Percentiles rank a stretch among this genome's conserved stretches.
phyloP scores from a whole-genome alignment of 352 stramenopile species.

The Thalassiosira hispida region DNA sequence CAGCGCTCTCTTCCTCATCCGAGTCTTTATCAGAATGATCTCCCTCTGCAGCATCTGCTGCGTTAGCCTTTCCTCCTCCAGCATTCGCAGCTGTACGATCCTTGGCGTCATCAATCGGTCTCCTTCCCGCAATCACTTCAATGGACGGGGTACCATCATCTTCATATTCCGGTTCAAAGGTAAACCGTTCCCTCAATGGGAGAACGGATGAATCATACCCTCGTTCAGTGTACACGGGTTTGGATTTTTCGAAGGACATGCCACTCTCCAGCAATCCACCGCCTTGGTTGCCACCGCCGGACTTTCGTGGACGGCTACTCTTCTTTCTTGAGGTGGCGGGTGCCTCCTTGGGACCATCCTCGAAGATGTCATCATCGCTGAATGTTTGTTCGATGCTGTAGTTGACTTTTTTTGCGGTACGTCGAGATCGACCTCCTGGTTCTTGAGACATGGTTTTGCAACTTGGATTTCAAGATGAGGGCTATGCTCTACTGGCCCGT shows the following conservation, averaged over 20 bases:
- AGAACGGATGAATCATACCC: conserved; percentile 77
- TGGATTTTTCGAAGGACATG: conserved; percentile 45
- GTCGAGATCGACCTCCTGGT: conserved; percentile 48
- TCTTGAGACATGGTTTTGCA: conserved; percentile 45
- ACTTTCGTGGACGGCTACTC: conserved; percentile 48
- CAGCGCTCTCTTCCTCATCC: conserved; percentile 39
- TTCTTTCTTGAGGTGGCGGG: conserved; percentile 31
- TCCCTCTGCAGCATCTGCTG: conserved; percentile 2
- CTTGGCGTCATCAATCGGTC: conserved; percentile 75
- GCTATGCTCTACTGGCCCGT: not conserved
- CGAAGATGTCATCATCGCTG: conserved; percentile 78
- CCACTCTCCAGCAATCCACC: conserved; percentile 8
- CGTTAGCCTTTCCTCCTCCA: not conserved
- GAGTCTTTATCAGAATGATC: conserved; percentile 26
- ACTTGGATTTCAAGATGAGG: not conserved
- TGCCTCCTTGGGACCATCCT: conserved; percentile 60
- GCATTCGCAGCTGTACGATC: conserved; percentile 24
- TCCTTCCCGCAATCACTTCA: conserved; percentile 85
- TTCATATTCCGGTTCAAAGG: conserved; percentile 86
- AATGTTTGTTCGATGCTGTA: conserved; percentile 85
- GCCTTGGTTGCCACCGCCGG: not conserved
- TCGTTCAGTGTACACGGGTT: conserved; percentile 73
- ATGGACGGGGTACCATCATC: conserved; percentile 85
- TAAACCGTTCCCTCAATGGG: conserved; percentile 81
- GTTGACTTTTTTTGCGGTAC: conserved; percentile 67